Evolutionary conservation across 495 filamentous ascomycete species (phyloP).

Genomic region (Letharia columbiana): DNA sequence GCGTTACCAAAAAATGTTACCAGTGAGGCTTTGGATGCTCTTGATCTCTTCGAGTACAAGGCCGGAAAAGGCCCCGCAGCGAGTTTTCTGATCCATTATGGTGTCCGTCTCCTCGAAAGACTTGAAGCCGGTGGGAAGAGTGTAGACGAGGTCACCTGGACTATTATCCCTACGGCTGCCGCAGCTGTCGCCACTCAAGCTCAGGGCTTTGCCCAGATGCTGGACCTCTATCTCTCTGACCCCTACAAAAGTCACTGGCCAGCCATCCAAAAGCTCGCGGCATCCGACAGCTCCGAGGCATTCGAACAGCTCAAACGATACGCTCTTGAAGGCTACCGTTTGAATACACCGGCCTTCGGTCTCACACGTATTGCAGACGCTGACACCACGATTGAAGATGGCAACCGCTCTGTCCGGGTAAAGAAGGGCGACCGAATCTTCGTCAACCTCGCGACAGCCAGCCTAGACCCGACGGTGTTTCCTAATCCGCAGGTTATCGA

Average conservation of each 20-base stretch:
- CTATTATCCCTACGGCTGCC: neutral
- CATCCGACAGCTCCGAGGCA: neutral
- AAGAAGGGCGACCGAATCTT: slow-evolving; percentile 1
- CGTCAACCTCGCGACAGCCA: neutral
- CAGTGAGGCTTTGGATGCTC: too few species aligned
- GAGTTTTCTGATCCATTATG: neutral
- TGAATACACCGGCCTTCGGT: neutral
- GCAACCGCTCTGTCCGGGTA: neutral
- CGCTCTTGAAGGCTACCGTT: slow-evolving; percentile 1
- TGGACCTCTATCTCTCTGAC: neutral
- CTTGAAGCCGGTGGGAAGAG: neutral
- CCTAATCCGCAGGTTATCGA: slow-evolving; percentile 45
- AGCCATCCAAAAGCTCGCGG: slow-evolving; percentile 3
- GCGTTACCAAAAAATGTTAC: neutral
- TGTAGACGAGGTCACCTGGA: neutral
- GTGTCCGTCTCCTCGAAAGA: neutral
- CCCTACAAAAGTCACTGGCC: neutral
- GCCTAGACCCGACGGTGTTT: slow-evolving; percentile 32
- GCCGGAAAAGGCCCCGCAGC: neutral
- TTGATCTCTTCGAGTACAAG: too few species aligned
- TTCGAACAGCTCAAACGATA: neutral
- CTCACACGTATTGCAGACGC: neutral
- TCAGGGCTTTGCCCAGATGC: neutral
- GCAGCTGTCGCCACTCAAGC: neutral
- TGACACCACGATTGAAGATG: neutral